Evolutionary conservation across 2,329 filamentous ascomycete genomes (phyloP).

Genomic region (Fusarium sp.): DNA sequence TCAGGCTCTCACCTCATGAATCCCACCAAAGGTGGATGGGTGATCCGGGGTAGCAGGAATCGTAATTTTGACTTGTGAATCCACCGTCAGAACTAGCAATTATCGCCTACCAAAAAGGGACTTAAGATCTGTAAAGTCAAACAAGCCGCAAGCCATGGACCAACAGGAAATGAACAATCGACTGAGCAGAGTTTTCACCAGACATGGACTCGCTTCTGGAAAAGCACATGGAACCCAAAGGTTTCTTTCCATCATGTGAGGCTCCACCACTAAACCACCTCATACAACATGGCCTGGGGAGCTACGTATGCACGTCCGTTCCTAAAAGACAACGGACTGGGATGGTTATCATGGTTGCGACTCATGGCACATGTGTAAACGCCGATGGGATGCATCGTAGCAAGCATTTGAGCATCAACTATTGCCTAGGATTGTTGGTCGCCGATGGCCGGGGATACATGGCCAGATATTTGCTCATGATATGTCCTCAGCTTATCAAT

Average conservation of each 20-base stretch:
- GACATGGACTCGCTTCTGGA: conserved; percentile 28
- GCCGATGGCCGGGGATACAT: background rate
- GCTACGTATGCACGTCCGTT: conserved; percentile 10
- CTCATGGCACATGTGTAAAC: conserved; percentile 12
- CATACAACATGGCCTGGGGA: background rate
- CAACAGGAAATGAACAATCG: conserved; percentile 20
- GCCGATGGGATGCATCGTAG: conserved; percentile 8
- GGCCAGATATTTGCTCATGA: background rate
- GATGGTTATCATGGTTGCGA: conserved; percentile 7
- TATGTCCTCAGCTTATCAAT: background rate
- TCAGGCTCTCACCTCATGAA: background rate
- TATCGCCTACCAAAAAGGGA: conserved; percentile 10
- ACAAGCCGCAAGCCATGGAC: conserved; percentile 4
- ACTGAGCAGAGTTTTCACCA: conserved; percentile 30
- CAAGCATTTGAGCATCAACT: background rate
- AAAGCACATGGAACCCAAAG: conserved; percentile 22
- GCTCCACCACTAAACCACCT: conserved; percentile 21
- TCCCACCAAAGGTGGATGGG: conserved; percentile 4
- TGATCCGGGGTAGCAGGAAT: conserved; percentile 31
- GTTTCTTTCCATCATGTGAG: conserved; percentile 29
- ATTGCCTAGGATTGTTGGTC: conserved; percentile 16
- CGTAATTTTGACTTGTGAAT: conserved; percentile 1
- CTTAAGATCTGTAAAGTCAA: conserved; percentile 15
- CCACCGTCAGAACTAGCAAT: conserved; percentile 20
- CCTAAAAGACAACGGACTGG: background rate